A percentile compares a stretch with the other conserved stretches of the same genome.
Conservation (phyloP, 805 yeast genomes). For the Kregervanrija pseudodelftensis region DNA sequence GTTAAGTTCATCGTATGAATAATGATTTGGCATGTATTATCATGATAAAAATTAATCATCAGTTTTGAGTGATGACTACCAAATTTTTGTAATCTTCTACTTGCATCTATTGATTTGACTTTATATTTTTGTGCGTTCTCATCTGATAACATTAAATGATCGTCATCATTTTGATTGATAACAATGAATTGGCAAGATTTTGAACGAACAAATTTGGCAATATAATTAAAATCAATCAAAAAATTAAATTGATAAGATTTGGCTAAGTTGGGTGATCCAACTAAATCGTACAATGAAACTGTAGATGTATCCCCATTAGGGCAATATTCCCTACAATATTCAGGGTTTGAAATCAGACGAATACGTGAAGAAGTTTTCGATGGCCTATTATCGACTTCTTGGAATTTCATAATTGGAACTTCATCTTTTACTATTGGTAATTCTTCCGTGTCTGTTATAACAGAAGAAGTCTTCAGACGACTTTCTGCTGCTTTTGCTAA, state of each 20-base stretch:
- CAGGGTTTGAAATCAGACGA: constrained; percentile 18
- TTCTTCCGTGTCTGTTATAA: background rate
- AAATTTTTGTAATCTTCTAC: constrained; percentile 23
- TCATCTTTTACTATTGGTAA: background rate
- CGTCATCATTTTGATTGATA: constrained; percentile 26
- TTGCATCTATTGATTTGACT: constrained; percentile 24
- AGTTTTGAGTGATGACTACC: constrained; percentile 61
- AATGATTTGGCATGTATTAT: constrained; percentile 41
- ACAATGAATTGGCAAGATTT: constrained; percentile 19
- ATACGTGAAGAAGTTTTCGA: constrained; percentile 17
- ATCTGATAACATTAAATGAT: constrained; percentile 29
- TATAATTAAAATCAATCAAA: constrained; percentile 23
- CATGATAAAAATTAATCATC: constrained; percentile 50
- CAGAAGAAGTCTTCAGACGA: constrained; percentile 7
- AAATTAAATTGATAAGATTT: constrained; percentile 29
- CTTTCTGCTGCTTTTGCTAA: constrained; percentile 20
- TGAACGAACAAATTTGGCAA: constrained; percentile 17
- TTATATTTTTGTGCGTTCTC: constrained; percentile 12
- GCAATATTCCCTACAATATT: constrained; percentile 16
- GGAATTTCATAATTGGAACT: background rate
- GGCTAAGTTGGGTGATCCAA: constrained; percentile 18
- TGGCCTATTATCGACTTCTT: background rate
- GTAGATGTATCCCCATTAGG: constrained; percentile 20
- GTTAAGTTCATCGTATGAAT: constrained; percentile 58
- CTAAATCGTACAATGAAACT: constrained; percentile 20